Evolutionary conservation across 305 asterid species (phyloP).

Genomic region (Ajuga reptans): DNA sequence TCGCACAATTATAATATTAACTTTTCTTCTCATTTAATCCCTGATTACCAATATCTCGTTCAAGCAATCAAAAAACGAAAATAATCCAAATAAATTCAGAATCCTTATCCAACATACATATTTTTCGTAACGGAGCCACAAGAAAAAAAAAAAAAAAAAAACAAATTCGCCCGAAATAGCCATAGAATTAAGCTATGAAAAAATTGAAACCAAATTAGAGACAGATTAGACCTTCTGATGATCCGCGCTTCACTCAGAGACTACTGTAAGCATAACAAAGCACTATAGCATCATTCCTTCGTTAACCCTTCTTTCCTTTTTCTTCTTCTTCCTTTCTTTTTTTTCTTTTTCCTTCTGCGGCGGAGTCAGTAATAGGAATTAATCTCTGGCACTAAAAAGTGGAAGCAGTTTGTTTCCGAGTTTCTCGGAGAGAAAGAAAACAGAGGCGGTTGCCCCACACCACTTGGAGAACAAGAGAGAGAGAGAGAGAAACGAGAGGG

Average conservation of each 20-base stretch:
- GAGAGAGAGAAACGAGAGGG: background rate
- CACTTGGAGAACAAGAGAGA: background rate
- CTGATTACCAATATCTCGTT: background rate
- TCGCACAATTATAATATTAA: background rate
- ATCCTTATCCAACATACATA: background rate
- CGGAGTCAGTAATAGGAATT: background rate
- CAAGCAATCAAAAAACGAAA: background rate
- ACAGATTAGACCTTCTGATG: background rate
- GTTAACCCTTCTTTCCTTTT: background rate
- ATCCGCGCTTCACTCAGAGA: conserved; percentile 10
- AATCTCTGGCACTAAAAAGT: conserved; percentile 16
- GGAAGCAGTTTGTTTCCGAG: conserved; percentile 29
- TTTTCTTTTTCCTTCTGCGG: background rate
- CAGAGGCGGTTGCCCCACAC: conserved; percentile 18
- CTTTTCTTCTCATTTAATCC: background rate
- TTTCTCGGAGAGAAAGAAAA: conserved; percentile 34
- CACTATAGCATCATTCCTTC: background rate
- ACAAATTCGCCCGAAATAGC: background rate
- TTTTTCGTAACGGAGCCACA: too few relatives aligned
- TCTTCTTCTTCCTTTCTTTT: background rate
- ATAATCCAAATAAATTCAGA: background rate
- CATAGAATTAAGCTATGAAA: background rate
- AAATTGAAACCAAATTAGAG: background rate
- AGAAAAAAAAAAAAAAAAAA: too few relatives aligned
- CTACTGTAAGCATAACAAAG: background rate